These are phyloP conservation scores for Elaeagnus macrophylla DNA, from an alignment of 306 rosid species.

Conservation along the genomic window DNA sequence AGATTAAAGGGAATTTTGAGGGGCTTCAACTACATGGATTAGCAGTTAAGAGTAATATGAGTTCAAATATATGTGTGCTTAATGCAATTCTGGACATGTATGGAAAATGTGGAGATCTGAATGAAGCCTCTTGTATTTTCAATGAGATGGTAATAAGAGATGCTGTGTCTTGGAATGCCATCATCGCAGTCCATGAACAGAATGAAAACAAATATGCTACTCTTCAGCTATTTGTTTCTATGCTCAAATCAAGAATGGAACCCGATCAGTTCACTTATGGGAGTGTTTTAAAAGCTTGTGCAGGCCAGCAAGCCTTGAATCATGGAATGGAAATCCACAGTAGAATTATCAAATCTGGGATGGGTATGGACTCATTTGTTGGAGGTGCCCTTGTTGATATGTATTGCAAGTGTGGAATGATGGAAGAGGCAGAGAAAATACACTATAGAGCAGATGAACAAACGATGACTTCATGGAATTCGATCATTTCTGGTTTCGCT, in stretches of 20 bases:
- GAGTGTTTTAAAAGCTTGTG: constrained; percentile 70
- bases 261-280: constrained; percentile 84
- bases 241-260: constrained; percentile 60
- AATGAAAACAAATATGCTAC: constrained; percentile 43
- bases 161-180: constrained; percentile 87
- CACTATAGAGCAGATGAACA: constrained; percentile 49
- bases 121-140: constrained; percentile 52
- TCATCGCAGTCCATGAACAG: constrained; percentile 73
- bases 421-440: constrained; percentile 70
- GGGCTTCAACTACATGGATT: constrained; percentile 75
- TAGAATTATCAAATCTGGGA: constrained; percentile 58
- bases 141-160: constrained; percentile 66
- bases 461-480: constrained; percentile 72
- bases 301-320: constrained; percentile 49
- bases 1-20: constrained; percentile 35
- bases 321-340: constrained; percentile 73
- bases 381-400: constrained; percentile 79
- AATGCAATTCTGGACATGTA: constrained; percentile 79
- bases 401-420: constrained; percentile 78
- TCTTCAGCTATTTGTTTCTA: constrained; percentile 52
- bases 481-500: constrained; percentile 79
- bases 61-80: constrained; percentile 56
- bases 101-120: constrained; percentile 60
- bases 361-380: constrained; percentile 55
- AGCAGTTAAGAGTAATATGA: constrained; percentile 46